phyloP scores from a whole-genome alignment of 345 rosid species.

The Erodium maritimum region DNA sequence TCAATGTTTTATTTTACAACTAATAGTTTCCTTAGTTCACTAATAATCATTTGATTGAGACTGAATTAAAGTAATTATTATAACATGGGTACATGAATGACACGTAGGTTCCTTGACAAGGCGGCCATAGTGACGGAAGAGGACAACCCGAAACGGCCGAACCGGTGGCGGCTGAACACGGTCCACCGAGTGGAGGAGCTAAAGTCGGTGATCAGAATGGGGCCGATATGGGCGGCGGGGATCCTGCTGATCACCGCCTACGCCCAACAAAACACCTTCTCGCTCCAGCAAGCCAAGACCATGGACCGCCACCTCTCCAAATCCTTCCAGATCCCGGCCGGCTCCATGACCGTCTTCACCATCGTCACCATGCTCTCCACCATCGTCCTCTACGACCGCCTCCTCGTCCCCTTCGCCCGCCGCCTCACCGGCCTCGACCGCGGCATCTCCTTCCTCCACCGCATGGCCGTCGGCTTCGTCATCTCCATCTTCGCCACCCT shows the following conservation, averaged over 20 bases:
- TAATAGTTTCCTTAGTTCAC: too few species aligned
- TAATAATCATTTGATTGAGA: too few species aligned
- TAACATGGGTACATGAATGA: too few species aligned
- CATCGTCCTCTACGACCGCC: constrained; percentile 55
- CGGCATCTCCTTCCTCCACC: constrained; percentile 61
- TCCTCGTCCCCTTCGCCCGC: constrained; percentile 45
- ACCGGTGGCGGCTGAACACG: constrained; percentile 66
- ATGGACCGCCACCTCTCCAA: constrained; percentile 64
- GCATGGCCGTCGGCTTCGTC: constrained; percentile 79
- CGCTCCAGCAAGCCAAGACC: constrained; percentile 73
- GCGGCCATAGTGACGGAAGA: constrained; percentile 55
- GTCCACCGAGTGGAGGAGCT: constrained; percentile 84
- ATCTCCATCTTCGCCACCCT: constrained; percentile 65
- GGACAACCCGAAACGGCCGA: constrained; percentile 37
- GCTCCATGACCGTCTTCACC: constrained; percentile 83
- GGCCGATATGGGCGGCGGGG: constrained; percentile 82
- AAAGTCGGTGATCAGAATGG: constrained; percentile 71
- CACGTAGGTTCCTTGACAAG: too few species aligned
- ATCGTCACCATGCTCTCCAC: constrained; percentile 57
- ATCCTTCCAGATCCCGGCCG: constrained; percentile 70
- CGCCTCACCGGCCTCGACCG: constrained; percentile 62
- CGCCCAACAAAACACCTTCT: constrained; percentile 76
- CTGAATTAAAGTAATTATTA: too few species aligned
- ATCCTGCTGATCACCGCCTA: constrained; percentile 68
- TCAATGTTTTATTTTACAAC: too few species aligned